A percentile compares a stretch with the other conserved stretches of the same genome.
Evolutionary conservation across 257 asterid genomes (phyloP).

Genomic region (Solanum verrucosum): DNA sequence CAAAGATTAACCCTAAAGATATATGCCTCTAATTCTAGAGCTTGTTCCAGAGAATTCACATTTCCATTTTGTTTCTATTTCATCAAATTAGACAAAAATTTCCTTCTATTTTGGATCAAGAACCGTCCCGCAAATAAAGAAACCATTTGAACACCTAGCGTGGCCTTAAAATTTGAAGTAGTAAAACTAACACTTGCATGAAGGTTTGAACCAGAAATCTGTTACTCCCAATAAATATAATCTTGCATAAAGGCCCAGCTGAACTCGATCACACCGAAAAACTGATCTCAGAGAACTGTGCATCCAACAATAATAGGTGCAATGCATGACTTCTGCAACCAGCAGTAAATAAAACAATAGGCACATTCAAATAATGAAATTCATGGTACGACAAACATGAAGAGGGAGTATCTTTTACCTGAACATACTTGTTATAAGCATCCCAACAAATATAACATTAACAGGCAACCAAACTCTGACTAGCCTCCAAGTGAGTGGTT

Average conservation of each 20-base stretch:
- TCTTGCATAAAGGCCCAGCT: background rate
- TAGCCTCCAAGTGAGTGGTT: slow-evolving; percentile 89
- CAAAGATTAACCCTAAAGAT: background rate
- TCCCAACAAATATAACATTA: slow-evolving; percentile 84
- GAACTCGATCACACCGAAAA: background rate
- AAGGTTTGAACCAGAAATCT: background rate
- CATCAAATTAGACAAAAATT: background rate
- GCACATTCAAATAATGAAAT: background rate
- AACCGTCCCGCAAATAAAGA: background rate
- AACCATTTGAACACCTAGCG: background rate
- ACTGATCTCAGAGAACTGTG: background rate
- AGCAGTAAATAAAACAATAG: background rate
- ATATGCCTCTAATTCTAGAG: background rate
- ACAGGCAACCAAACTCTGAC: slow-evolving; percentile 92
- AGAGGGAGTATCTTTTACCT: slow-evolving; percentile 39
- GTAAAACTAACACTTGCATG: background rate
- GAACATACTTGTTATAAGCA: slow-evolving; percentile 95
- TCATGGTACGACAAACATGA: background rate
- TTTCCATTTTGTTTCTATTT: background rate
- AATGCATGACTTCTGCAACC: background rate
- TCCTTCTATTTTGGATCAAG: background rate
- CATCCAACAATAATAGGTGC: background rate
- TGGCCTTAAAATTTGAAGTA: background rate
- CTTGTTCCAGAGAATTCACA: background rate
- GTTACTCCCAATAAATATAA: background rate